Conservation (phyloP, 352 stramenopile species). For the Phytophthora sojae region DNA sequence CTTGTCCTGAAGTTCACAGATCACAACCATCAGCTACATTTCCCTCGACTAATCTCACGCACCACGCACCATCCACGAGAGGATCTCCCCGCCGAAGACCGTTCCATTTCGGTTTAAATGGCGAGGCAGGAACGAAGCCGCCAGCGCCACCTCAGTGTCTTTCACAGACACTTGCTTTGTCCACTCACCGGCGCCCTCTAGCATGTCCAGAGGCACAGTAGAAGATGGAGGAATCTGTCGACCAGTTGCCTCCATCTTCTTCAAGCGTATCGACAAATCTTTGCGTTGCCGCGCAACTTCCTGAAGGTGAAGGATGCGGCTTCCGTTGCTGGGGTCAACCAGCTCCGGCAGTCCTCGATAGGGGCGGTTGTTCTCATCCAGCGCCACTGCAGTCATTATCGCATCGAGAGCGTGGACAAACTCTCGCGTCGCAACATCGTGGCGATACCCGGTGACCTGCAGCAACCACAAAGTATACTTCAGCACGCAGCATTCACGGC, state of each 20-base stretch:
- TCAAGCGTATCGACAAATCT: conserved; percentile 36
- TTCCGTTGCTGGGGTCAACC: conserved; percentile 24
- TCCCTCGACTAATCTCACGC: not conserved
- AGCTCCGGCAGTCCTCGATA: conserved; percentile 36
- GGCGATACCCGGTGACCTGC: conserved; percentile 38
- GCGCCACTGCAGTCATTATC: conserved; percentile 53
- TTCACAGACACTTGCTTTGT: conserved; percentile 24
- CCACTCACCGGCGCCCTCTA: conserved; percentile 15
- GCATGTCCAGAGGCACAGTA: conserved; percentile 22
- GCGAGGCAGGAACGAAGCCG: conserved; percentile 56
- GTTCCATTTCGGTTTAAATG: conserved; percentile 62
- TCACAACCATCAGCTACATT: not conserved
- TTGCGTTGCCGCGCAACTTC: conserved; percentile 29
- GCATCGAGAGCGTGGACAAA: conserved; percentile 45
- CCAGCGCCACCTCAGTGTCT: conserved; percentile 58
- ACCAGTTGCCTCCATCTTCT: conserved; percentile 29
- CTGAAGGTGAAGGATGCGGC: conserved; percentile 26
- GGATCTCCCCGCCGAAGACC: conserved; percentile 63
- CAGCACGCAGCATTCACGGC: not conserved
- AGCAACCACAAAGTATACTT: not conserved
- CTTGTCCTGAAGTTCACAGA: conserved; percentile 42
- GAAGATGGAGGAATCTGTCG: too few species aligned
- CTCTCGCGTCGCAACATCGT: conserved; percentile 33
- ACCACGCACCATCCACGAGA: conserved; percentile 50
- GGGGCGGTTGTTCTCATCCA: conserved; percentile 43